Evolutionary conservation across 2,329 filamentous ascomycete species (phyloP).

Genomic region (Kalaharituber pfeilii): DNA sequence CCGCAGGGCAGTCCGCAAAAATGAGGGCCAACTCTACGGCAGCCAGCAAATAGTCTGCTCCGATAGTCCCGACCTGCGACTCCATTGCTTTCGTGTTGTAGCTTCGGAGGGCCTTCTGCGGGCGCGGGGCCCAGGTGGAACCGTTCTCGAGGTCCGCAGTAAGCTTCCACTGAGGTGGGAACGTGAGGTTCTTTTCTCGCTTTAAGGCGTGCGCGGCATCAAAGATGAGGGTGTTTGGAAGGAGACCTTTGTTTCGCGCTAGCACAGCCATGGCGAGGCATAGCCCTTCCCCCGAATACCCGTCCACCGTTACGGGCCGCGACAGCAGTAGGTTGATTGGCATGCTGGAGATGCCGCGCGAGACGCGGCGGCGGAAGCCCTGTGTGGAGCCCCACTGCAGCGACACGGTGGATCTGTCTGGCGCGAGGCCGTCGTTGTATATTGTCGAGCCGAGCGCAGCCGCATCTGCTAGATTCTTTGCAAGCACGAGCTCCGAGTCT

Average conservation of each 20-base stretch:
- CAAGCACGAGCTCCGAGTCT: neutral
- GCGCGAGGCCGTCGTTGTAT: neutral
- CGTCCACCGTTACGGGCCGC: neutral
- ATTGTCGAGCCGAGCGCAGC: neutral
- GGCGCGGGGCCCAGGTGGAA: neutral
- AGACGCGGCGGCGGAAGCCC: neutral
- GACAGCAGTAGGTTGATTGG: neutral
- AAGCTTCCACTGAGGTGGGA: neutral
- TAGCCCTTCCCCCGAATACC: neutral
- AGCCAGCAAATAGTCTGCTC: neutral
- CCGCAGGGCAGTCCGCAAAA: neutral
- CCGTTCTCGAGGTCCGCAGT: neutral
- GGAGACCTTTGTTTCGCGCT: neutral
- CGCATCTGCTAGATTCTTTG: neutral
- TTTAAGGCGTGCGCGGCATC: neutral
- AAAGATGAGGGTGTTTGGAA: neutral
- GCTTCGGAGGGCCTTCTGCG: neutral
- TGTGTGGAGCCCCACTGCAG: neutral
- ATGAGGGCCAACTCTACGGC: neutral
- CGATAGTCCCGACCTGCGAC: neutral
- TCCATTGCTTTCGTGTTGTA: neutral
- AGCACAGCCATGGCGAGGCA: neutral
- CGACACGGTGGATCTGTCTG: neutral
- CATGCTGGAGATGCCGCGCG: neutral
- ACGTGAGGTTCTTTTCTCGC: neutral